Base-by-base conservation (phyloP, 2,329 filamentous ascomycete genomes). In the Tolypocladium tundrense region DNA sequence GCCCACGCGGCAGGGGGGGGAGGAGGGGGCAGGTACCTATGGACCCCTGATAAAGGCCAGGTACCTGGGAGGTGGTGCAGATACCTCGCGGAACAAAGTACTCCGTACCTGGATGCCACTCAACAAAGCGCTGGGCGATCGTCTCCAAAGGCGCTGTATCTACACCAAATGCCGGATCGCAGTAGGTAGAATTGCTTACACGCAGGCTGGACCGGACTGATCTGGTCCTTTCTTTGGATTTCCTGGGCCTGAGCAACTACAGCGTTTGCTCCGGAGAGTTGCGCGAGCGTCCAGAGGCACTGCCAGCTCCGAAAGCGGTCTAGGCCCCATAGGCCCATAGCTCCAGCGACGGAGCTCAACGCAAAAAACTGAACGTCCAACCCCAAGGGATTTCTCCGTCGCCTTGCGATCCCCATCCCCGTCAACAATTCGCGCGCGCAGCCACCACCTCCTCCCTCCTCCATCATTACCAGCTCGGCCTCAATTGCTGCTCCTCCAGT, bases 261-360 rank as follows among this genome's bases (percentile, higher is more conserved):
- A 41, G 40, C 40, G 6, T 41, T 14, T 48, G 24, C 43, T 16
- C 43, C 13, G 24, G 45, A 16, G 4, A 4, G 48, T 11, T 16
- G 45, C 27, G 27, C 4, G 24, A 33, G 45, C 19, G 16, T 16
- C 19, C 7, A 31, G 24, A 31, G 45, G 45, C 27, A 10, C 13
- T n/a, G 24, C 45, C 27, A 33, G 48, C 31, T 51, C 48, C 69
- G 60, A 68, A 70, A 67, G 55, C 57, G 70, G 70, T 60, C 61
- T 72, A 70, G 66, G 59, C 61, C 65, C 62, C 40, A 27, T 39
- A 43, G 53, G 33, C 50, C 57, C 57, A 62, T 62, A 67, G 68
- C 67, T 69, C 64, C 65, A 69, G 64, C 67, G 64, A 68, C 67
- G 67, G 69, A 73, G 71, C 72, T 74, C 72, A 73, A 74, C 72